These are phyloP conservation scores for Lathyrus oleraceus DNA, from an alignment of 306 rosid species.

Conservation along the genomic window DNA sequence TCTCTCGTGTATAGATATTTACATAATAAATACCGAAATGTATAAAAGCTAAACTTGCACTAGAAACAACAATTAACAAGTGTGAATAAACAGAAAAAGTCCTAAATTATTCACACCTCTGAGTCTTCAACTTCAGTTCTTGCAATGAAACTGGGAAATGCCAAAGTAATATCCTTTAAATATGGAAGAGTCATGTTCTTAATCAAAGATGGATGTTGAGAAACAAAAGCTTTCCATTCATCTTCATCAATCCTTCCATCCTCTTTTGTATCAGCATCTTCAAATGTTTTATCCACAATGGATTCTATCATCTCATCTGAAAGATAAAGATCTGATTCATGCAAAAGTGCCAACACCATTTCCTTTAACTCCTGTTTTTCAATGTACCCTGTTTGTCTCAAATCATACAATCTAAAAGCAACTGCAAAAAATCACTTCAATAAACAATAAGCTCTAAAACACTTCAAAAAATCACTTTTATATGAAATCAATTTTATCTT, in stretches of 20 bases:
- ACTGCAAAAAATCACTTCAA: constrained; percentile 80
- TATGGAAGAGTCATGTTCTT: constrained; percentile 92
- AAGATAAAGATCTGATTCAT: constrained; percentile 78
- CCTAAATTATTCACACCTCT: constrained; percentile 35
- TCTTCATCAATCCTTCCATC: constrained; percentile 90
- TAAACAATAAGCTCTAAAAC: not conserved
- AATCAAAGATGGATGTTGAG: constrained; percentile 68
- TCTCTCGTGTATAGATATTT: too few species aligned
- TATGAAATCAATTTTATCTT: constrained; percentile 30
- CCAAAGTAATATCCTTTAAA: constrained; percentile 70
- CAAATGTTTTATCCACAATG: constrained; percentile 83
- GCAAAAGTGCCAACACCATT: constrained; percentile 83
- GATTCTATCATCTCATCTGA: constrained; percentile 72
- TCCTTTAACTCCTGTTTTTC: constrained; percentile 84
- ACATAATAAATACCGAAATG: not conserved
- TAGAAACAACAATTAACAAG: not conserved
- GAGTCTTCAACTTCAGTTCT: constrained; percentile 64
- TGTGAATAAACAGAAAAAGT: too few species aligned
- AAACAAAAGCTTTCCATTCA: constrained; percentile 88
- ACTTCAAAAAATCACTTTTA: too few species aligned
- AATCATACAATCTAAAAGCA: constrained; percentile 82
- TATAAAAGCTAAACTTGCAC: not conserved
- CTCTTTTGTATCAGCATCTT: constrained; percentile 72
- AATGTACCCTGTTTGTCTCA: constrained; percentile 77
- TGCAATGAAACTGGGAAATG: constrained; percentile 80